Conservation (phyloP, 2,329 filamentous ascomycete genomes). For the Fusarium robinianum region DNA sequence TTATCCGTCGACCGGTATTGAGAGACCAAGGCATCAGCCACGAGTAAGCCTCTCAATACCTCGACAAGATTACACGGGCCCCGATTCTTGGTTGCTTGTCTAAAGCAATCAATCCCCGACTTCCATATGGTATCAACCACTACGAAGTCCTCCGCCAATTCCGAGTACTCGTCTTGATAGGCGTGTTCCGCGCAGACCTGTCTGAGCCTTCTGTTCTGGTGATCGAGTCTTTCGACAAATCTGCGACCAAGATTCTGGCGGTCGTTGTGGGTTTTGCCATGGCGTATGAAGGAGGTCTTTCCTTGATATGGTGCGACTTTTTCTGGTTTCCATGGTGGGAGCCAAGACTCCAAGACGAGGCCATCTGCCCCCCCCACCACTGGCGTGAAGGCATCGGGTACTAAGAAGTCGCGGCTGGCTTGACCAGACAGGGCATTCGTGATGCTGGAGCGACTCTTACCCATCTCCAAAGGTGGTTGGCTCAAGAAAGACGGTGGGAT, state of each 20-base stretch:
- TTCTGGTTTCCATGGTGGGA: too few relatives aligned
- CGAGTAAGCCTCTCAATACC: conserved; percentile 23
- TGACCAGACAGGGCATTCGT: conserved; percentile 15
- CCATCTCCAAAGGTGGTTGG: neutral
- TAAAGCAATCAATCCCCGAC: conserved; percentile 20
- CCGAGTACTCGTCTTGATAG: too few relatives aligned
- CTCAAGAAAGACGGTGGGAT: neutral
- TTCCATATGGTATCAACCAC: conserved; percentile 9
- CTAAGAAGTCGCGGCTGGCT: neutral
- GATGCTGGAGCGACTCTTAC: conserved; percentile 23
- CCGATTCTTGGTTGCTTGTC: conserved; percentile 23
- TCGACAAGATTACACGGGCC: conserved; percentile 13
- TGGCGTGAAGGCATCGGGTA: too few relatives aligned
- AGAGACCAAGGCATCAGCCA: conserved; percentile 29
- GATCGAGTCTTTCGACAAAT: conserved; percentile 16
- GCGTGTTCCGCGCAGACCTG: conserved; percentile 6
- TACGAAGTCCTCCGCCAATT: conserved; percentile 11
- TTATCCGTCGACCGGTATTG: conserved; percentile 8
- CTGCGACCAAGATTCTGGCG: conserved; percentile 15
- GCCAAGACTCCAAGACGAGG: too few relatives aligned
- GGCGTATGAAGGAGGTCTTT: conserved; percentile 6
- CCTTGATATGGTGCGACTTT: too few relatives aligned
- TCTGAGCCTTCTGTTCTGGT: conserved; percentile 11
- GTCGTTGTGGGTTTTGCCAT: conserved; percentile 12
- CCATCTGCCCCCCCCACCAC: too few relatives aligned